Conservation (phyloP, 495 filamentous ascomycete genomes). For the Tuber indicum region DNA sequence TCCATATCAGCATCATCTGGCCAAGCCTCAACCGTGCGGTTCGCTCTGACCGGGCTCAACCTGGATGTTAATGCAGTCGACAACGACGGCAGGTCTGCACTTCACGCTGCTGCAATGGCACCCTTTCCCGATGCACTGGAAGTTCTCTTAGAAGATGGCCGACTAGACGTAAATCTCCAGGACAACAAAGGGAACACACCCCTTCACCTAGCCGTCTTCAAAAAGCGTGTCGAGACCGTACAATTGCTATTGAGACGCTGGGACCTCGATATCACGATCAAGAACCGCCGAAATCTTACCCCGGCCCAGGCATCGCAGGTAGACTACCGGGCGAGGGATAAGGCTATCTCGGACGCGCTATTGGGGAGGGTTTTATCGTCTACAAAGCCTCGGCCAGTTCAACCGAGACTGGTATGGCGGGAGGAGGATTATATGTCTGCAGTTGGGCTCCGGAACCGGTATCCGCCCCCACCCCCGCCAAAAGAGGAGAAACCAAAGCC, state of each 20-base stretch:
- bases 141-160: not conserved
- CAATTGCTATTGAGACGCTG: not conserved
- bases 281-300: not conserved
- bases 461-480: not conserved
- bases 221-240: not conserved
- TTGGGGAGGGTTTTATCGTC: slow-evolving; percentile 1
- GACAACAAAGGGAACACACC: not conserved
- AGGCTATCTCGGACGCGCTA: not conserved
- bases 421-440: slow-evolving; percentile 2
- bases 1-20: not conserved
- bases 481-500: not conserved
- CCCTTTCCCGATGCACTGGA: not conserved
- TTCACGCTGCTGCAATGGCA: not conserved
- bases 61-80: not conserved
- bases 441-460: not conserved
- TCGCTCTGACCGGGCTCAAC: not conserved
- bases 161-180: not conserved
- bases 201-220: not conserved
- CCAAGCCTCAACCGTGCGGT: not conserved
- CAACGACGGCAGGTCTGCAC: not conserved
- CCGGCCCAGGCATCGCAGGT: not conserved
- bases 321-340: not conserved
- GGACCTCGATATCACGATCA: not conserved
- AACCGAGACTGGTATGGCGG: not conserved
- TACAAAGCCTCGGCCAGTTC: not conserved